Conservation (phyloP, 306 rosid species). For the Abrus pulchellus region DNA sequence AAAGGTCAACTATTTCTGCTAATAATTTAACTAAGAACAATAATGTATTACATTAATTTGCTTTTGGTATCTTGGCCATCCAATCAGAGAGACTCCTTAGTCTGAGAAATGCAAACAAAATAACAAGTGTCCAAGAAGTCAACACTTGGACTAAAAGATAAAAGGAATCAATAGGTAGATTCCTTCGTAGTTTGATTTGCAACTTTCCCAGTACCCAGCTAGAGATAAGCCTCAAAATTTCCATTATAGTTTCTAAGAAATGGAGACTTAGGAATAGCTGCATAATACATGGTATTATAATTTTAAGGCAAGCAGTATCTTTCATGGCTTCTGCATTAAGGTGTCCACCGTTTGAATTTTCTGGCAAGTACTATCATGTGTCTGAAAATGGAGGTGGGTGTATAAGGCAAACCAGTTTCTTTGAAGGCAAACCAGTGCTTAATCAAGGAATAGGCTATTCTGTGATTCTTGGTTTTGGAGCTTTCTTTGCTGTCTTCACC, state of each 20-base stretch:
- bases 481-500: conserved; percentile 91
- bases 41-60: not conserved
- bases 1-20: too few species aligned
- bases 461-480: conserved; percentile 92
- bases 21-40: not conserved
- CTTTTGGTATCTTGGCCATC: not conserved
- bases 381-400: conserved; percentile 66
- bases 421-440: conserved; percentile 81
- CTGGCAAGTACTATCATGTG: conserved; percentile 69
- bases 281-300: not conserved
- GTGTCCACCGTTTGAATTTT: conserved; percentile 85
- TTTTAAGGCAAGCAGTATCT: conserved; percentile 17
- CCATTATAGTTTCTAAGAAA: conserved; percentile 29
- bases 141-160: conserved; percentile 2
- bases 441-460: conserved; percentile 87
- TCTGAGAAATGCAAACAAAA: conserved; percentile 2
- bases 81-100: not conserved
- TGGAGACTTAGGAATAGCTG: conserved; percentile 7
- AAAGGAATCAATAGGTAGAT: conserved; percentile 24
- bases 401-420: conserved; percentile 87
- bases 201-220: conserved; percentile 13
- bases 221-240: conserved; percentile 46
- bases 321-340: conserved; percentile 57
- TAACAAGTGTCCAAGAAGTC: conserved; percentile 17
- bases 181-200: conserved; percentile 60